A percentile compares a stretch with the other conserved stretches of the same genome.
These are phyloP conservation scores for Dovyalis caffra DNA, from an alignment of 345 rosid genomes.

Conservation along the genomic window DNA sequence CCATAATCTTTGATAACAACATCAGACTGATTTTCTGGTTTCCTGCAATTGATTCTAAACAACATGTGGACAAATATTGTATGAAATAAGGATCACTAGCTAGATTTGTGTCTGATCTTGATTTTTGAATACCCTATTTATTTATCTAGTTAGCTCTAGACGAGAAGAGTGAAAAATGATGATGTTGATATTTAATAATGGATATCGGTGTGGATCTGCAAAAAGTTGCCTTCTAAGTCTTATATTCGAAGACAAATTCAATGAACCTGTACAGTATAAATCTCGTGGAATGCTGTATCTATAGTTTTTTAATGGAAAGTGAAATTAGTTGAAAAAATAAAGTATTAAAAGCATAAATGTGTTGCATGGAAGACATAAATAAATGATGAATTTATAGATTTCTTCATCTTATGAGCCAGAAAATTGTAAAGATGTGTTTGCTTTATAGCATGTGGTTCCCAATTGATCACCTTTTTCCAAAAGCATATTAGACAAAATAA, in stretches of 20 bases:
- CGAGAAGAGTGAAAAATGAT: not conserved
- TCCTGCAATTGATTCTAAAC: not conserved
- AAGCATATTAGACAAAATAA: constrained; percentile 21
- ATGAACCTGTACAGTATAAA: not conserved
- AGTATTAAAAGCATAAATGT: constrained; percentile 8
- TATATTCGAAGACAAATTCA: not conserved
- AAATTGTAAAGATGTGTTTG: constrained; percentile 15
- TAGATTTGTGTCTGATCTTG: constrained; percentile 40
- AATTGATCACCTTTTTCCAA: constrained; percentile 16
- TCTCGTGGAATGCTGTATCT: not conserved
- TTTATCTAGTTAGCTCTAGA: constrained; percentile 2
- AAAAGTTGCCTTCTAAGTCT: not conserved
- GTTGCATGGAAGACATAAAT: not conserved
- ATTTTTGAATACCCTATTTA: constrained; percentile 1
- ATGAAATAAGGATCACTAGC: constrained; percentile 19
- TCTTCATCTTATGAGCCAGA: not conserved
- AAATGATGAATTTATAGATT: not conserved
- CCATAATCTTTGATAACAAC: not conserved
- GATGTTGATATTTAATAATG: not conserved
- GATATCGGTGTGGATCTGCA: constrained; percentile 9
- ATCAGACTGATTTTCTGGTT: not conserved
- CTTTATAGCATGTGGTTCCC: constrained; percentile 35
- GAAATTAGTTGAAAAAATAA: not conserved
- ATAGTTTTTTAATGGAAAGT: not conserved
- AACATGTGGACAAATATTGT: constrained; percentile 15